These are phyloP conservation scores for Wolfiporia cocos DNA, from an alignment of 1,284 basidiomycete genomes.

Conservation along the genomic window DNA sequence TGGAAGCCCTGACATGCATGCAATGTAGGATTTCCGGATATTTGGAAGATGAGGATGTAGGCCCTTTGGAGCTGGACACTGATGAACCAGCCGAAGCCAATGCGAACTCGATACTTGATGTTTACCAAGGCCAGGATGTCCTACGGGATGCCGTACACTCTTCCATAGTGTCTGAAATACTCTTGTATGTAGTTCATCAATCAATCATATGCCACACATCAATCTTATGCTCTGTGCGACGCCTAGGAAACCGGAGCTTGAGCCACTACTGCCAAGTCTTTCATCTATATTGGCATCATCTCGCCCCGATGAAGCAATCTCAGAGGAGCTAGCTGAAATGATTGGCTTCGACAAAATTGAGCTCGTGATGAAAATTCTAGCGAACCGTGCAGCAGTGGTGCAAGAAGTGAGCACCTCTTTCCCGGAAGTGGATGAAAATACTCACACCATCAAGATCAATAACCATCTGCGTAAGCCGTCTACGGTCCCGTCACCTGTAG, in stretches of 20 bases:
- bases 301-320: conserved; percentile 63
- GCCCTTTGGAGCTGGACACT: too few relatives aligned
- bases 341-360: conserved; percentile 86
- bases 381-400: conserved; percentile 34
- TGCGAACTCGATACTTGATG: conserved; percentile 21
- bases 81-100: too few relatives aligned
- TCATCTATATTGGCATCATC: conserved; percentile 27
- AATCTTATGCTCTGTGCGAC: neutral
- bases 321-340: conserved; percentile 74
- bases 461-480: too few relatives aligned
- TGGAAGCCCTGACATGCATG: too few relatives aligned
- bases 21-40: too few relatives aligned
- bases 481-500: too few relatives aligned
- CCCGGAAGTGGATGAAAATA: too few relatives aligned
- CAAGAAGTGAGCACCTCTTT: conserved; percentile 12
- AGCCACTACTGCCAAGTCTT: conserved; percentile 25
- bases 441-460: too few relatives aligned
- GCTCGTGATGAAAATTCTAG: conserved; percentile 51
- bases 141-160: conserved; percentile 2
- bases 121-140: conserved; percentile 8
- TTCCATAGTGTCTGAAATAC: conserved; percentile 20
- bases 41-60: too few relatives aligned
- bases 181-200: conserved; percentile 25
- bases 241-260: conserved; percentile 28
- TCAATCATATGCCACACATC: conserved; percentile 6